These are phyloP conservation scores for Kwoniella dendrophila DNA, from an alignment of 768 basidiomycete species.

Conservation along the genomic window DNA sequence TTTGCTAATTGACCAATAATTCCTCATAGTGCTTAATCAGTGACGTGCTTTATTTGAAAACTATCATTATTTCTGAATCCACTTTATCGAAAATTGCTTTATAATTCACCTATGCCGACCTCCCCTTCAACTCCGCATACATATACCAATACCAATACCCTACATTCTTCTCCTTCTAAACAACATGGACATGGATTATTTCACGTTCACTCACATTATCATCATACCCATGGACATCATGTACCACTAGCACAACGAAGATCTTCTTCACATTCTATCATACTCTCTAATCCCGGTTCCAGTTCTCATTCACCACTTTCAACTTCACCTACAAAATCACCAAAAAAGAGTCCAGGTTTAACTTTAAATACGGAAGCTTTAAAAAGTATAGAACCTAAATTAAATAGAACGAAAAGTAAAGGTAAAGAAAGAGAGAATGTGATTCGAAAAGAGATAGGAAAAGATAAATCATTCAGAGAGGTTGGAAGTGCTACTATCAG, in stretches of 20 bases:
- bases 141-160: constrained; percentile 1
- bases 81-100: neutral
- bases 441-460: constrained; percentile 16
- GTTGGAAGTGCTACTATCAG: constrained; percentile 45
- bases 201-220: constrained; percentile 11
- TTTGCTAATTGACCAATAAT: neutral
- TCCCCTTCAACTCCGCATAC: no score
- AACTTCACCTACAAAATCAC: constrained; percentile 11
- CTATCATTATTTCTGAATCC: no score
- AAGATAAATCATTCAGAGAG: constrained; percentile 22
- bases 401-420: constrained; percentile 16
- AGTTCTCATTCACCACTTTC: neutral
- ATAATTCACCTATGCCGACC: neutral
- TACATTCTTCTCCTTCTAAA: constrained; percentile 12
- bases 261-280: neutral
- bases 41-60: neutral
- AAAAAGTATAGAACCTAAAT: constrained; percentile 1
- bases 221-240: constrained; percentile 4
- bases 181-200: constrained; percentile 14
- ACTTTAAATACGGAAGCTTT: neutral
- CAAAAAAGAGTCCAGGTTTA: constrained; percentile 5
- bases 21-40: neutral
- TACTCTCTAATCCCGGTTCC: constrained; percentile 3
- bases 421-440: constrained; percentile 22
- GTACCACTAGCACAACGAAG: neutral